Evolutionary conservation across 345 rosid species (phyloP), one percentile per base, ranked within the genome.

Genomic region (Ailanthus altissimus): DNA sequence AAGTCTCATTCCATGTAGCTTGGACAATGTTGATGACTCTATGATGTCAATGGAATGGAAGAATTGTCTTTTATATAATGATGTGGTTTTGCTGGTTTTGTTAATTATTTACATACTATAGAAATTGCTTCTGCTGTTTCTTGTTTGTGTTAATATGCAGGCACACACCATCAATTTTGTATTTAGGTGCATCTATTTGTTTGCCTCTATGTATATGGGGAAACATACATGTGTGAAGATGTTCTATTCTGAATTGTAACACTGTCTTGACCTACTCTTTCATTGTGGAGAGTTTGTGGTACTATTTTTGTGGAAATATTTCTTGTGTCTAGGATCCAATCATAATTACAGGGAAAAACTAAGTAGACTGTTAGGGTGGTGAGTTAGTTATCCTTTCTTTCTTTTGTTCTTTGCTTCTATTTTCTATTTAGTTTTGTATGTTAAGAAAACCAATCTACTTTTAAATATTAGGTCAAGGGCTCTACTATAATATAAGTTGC

Each of bases 1-100:
- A 86, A 89, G 97, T 77, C 65, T 62, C 53, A 28, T 68, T 47
- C 58, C 20, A 6, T 58, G 78, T 61, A 50, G 43, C 23, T 51
- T 28, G 51, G 45, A 14, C 15, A 51, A 74, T 62, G 12, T n/a
- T 62, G 18, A 47, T 20, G 12, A 14, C 46, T 46, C 18, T 8
- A 20, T 73, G n/a, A 73, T 42, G 20, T 42, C 20, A 1, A 11
- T 61, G 13, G 20, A 47, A 10, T 5, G 46, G 61, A 46, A 9
- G 32, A 65, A 8, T 54, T 21, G 6, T 40, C 21, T 51, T 42
- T 63, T 21, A 5, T 36, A n/a, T 11, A 2, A 4, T 75, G 67
- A 21, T 21, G 0, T n/a, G 21, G 57, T 15, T 50, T 11, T 62
- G 8, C 11, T 72, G 63, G 53, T 43, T 26, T 46, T 16, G 56